Evolutionary conservation across 257 asterid genomes (phyloP).

Genomic region (Catharanthus roseus): DNA sequence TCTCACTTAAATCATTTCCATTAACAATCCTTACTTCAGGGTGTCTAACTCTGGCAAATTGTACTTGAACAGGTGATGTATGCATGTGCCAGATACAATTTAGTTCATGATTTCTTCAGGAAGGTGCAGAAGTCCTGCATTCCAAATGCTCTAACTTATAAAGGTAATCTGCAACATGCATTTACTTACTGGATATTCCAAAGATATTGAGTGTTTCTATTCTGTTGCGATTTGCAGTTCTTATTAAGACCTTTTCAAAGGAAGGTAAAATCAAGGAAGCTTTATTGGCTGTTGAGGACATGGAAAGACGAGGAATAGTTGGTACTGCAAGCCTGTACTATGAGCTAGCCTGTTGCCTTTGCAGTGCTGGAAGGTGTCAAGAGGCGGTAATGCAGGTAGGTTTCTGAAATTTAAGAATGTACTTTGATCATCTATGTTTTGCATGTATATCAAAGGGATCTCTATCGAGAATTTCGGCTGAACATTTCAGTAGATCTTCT

Average conservation of each 20-base stretch:
- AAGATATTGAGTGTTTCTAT: neutral
- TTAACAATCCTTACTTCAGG: neutral
- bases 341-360: constrained; percentile 96
- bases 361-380: constrained; percentile 77
- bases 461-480: neutral
- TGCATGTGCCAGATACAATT: constrained; percentile 72
- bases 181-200: neutral
- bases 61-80: constrained; percentile 72
- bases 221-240: constrained; percentile 43
- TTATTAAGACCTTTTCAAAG: constrained; percentile 70
- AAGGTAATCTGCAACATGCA: constrained; percentile 39
- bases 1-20: no score
- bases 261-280: constrained; percentile 84
- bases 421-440: constrained; percentile 9
- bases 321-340: constrained; percentile 86
- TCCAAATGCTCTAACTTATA: constrained; percentile 84
- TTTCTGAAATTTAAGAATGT: constrained; percentile 2
- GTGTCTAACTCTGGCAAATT: neutral
- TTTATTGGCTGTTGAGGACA: constrained; percentile 60
- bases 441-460: constrained; percentile 4
- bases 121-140: constrained; percentile 66
- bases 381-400: constrained; percentile 82
- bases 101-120: constrained; percentile 88
- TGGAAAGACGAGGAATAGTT: constrained; percentile 89
- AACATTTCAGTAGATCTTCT: no score